phyloP scores from a whole-genome alignment of 2,329 filamentous ascomycete genomes.

The Helotiales sp. region DNA sequence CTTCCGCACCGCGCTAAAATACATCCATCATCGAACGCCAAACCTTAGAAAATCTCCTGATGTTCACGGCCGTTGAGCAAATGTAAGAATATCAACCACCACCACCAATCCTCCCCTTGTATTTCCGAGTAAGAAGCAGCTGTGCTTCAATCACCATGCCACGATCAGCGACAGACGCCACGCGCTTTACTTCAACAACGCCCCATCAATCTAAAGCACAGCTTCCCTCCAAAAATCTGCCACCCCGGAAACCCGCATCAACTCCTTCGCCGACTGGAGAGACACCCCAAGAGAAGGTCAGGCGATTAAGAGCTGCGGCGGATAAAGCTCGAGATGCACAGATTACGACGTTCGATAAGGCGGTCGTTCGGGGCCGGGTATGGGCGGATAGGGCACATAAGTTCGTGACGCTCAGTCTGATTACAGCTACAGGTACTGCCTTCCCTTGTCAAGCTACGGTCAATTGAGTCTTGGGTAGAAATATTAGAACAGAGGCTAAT shows the following conservation, averaged over 20 bases:
- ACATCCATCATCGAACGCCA: conserved; percentile 28
- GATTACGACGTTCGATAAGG: conserved; percentile 41
- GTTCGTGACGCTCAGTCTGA: conserved; percentile 43
- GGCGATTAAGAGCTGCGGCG: conserved; percentile 44
- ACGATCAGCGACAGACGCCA: conserved; percentile 78
- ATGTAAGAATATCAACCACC: conserved; percentile 30
- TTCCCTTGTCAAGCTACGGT: background rate
- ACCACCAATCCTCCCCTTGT: conserved; percentile 10
- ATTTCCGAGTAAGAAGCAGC: background rate
- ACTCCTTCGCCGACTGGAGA: conserved; percentile 39
- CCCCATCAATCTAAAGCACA: conserved; percentile 58
- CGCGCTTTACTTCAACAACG: conserved; percentile 74
- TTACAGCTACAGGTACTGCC: conserved; percentile 43
- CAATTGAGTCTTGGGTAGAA: background rate
- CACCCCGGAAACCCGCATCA: conserved; percentile 29
- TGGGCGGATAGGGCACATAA: conserved; percentile 46
- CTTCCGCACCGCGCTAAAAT: conserved; percentile 33
- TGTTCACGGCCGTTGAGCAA: conserved; percentile 19
- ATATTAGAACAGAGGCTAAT: conserved; percentile 20
- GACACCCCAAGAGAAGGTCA: conserved; percentile 45
- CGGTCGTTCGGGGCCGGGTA: conserved; percentile 41
- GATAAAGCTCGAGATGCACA: conserved; percentile 41
- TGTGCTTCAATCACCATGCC: conserved; percentile 46
- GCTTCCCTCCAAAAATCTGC: conserved; percentile 21
- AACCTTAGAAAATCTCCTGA: conserved; percentile 34